These are phyloP conservation scores for Peziza echinospora DNA, from an alignment of 495 filamentous ascomycete species.

Conservation along the genomic window DNA sequence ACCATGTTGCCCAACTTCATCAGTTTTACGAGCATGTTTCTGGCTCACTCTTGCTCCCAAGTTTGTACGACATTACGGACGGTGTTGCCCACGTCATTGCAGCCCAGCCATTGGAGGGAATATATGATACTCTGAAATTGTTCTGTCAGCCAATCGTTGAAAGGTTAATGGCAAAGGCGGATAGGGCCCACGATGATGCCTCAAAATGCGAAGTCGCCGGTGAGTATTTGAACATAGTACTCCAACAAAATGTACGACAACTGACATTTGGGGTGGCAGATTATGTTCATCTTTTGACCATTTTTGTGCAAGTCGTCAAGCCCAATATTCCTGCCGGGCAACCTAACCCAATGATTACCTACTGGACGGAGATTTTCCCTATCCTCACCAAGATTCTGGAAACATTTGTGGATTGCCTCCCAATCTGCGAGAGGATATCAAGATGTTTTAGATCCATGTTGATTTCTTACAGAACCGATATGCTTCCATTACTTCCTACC, in stretches of 20 bases:
- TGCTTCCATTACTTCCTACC: constrained; percentile 59
- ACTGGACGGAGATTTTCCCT: constrained; percentile 82
- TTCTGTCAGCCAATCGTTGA: constrained; percentile 86
- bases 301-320: constrained; percentile 49
- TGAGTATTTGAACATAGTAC: constrained; percentile 23
- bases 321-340: constrained; percentile 51
- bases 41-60: constrained; percentile 57
- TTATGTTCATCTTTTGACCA: constrained; percentile 74
- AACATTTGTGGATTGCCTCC: constrained; percentile 60
- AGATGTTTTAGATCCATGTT: constrained; percentile 92
- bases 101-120: constrained; percentile 55
- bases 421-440: constrained; percentile 82
- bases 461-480: constrained; percentile 77
- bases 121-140: constrained; percentile 65
- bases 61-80: constrained; percentile 89
- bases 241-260: not conserved
- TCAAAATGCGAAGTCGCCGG: constrained; percentile 64
- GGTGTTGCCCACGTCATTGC: constrained; percentile 80
- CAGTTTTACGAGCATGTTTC: constrained; percentile 75
- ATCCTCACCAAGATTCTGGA: constrained; percentile 64
- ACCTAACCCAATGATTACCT: constrained; percentile 82
- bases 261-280: constrained; percentile 31
- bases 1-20: constrained; percentile 64
- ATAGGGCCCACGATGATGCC: constrained; percentile 59
- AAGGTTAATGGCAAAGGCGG: constrained; percentile 67